These are phyloP conservation scores for Picochlorum sp. DNA, from an alignment of 139 green algal genomes.

Conservation along the genomic window DNA sequence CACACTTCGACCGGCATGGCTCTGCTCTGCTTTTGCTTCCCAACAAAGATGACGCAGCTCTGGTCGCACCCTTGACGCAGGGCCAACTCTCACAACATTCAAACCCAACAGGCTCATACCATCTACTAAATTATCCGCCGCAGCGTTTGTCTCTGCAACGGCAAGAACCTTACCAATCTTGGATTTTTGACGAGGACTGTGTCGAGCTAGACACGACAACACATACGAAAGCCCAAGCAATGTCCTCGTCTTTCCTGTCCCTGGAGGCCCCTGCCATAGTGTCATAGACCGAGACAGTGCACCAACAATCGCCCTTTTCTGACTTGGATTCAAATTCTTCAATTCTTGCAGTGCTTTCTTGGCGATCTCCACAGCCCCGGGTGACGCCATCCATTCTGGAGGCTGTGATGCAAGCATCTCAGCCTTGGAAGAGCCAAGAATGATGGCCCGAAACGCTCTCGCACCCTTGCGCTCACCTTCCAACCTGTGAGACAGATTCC, in stretches of 20 bases:
- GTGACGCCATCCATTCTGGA: constrained; percentile 36
- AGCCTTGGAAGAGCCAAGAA: constrained; percentile 20
- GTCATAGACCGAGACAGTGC: constrained; percentile 53
- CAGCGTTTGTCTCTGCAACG: constrained; percentile 70
- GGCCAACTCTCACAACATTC: constrained; percentile 65
- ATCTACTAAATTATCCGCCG: constrained; percentile 85
- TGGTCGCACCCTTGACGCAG: constrained; percentile 27
- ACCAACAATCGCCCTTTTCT: constrained; percentile 45
- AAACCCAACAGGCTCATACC: constrained; percentile 52
- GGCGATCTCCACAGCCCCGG: not conserved
- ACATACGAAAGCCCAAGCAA: constrained; percentile 59
- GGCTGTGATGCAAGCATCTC: constrained; percentile 20
- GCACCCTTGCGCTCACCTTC: constrained; percentile 14
- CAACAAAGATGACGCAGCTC: constrained; percentile 42
- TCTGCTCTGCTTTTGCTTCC: constrained; percentile 49
- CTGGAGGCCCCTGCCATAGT: constrained; percentile 66
- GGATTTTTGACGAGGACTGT: not conserved
- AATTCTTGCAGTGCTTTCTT: not conserved
- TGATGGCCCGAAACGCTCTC: constrained; percentile 25
- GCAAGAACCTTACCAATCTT: constrained; percentile 46
- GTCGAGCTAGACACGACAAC: constrained; percentile 18
- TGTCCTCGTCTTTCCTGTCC: constrained; percentile 81
- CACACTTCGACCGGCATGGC: constrained; percentile 27
- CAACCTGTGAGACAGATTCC: not conserved
- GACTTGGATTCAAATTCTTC: constrained; percentile 14